Evolutionary conservation across 2,329 filamentous ascomycete genomes (phyloP), one percentile per base, ranked within the genome.

Genomic region (Colletotrichum sp.): DNA sequence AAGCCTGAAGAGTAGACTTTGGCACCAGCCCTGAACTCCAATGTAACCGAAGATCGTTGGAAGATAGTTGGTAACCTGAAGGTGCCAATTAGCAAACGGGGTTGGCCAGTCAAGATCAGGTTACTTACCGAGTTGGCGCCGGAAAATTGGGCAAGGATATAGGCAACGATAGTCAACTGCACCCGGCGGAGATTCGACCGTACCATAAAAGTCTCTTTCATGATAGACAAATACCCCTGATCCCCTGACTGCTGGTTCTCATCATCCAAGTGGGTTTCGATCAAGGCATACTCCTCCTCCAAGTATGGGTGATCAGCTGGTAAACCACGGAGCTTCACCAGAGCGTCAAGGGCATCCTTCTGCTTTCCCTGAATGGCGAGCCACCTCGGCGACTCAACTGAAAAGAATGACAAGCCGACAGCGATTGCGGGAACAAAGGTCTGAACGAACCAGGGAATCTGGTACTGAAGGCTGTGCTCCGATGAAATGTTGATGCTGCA

Each of bases 121-220:
- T 9, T 7, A 15, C 12, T 19, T 61, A 89, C 84, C 2, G 83
- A 82, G 79, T 86, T 86, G 52, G 86, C 86, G 12, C 87, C 85
- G 1, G 85, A 86, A 59, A 88, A 82, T 77, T 89, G 85, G 0
- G 87, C 80, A 15, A 88, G 80, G 0, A 82, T 80, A 28, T 85
- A 87, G 0, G 83, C 83, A 30, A 86, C 75, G 6, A 86, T 78
- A 8, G 80, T 78, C 36, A 86, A 84, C 71, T 85, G 84, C 25
- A 85, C 79, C 4, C 86, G 83, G 25, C 85, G 83, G 4, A 86
- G 82, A 67, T 87, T 87, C 13, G 83, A 78, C 0, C 81, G 76
- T 0, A 84, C 82, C 5, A 81, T 71, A 16, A 87, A 86, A 0
- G 82, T 84, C 72, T 87, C 85, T 64, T 81, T 82, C 5, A 83